phyloP scores from a whole-genome alignment of 2,329 filamentous ascomycete species.

The Trichoderma lentiforme region DNA sequence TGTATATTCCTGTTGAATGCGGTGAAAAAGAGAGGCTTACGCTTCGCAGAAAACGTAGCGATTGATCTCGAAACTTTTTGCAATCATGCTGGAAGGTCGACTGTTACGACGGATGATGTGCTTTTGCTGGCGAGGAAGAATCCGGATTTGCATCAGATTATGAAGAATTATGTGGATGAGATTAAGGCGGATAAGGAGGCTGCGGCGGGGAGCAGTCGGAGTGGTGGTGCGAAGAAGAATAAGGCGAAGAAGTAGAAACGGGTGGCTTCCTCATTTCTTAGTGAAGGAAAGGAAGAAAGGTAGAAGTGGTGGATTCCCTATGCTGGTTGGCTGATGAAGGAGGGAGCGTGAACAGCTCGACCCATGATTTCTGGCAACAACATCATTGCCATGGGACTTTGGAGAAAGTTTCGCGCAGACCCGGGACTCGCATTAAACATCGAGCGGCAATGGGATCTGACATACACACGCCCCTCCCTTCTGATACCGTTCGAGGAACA shows the following conservation, averaged over 20 bases:
- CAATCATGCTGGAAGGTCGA: constrained; percentile 76
- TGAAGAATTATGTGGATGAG: constrained; percentile 65
- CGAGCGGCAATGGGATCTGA: not conserved
- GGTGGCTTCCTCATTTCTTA: too few relatives aligned
- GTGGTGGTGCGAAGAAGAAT: constrained; percentile 36
- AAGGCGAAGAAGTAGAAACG: not conserved
- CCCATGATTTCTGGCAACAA: not conserved
- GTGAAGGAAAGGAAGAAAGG: not conserved
- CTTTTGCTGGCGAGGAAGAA: constrained; percentile 84
- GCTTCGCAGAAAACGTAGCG: constrained; percentile 52
- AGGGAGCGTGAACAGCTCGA: not conserved
- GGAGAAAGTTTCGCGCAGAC: not conserved
- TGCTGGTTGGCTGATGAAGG: not conserved
- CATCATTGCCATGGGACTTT: not conserved
- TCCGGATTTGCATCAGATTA: constrained; percentile 73
- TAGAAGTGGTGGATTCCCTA: not conserved
- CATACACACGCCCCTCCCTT: not conserved
- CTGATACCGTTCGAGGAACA: not conserved
- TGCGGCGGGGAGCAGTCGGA: constrained; percentile 26
- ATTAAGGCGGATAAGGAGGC: constrained; percentile 44
- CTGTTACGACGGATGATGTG: constrained; percentile 82
- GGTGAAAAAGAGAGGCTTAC: not conserved
- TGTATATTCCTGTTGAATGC: not conserved
- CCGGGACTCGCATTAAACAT: not conserved
- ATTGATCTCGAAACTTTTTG: constrained; percentile 55